Evolutionary conservation across 352 stramenopile species (phyloP).

Genomic region (Phytophthora constricta): DNA sequence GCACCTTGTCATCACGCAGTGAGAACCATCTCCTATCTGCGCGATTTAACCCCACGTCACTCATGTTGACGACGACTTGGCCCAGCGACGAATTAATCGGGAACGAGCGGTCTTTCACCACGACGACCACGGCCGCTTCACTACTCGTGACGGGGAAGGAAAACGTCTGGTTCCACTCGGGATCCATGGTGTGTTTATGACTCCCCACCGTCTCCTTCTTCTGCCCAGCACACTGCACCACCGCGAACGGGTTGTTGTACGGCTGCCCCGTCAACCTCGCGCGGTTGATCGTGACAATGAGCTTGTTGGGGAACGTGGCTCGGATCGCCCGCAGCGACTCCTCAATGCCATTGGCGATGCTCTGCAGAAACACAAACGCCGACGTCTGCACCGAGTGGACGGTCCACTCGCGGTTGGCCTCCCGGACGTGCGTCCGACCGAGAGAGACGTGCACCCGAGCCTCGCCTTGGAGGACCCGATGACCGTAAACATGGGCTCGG

Average conservation of each 20-base stretch:
- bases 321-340: conserved; percentile 79
- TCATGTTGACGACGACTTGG: conserved; percentile 78
- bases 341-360: conserved; percentile 75
- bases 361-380: conserved; percentile 88
- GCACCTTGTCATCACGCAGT: conserved; percentile 73
- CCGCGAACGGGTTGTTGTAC: conserved; percentile 88
- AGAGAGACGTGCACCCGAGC: conserved; percentile 80
- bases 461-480: conserved; percentile 77
- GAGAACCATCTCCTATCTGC: conserved; percentile 84
- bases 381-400: conserved; percentile 89
- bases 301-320: conserved; percentile 88
- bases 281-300: conserved; percentile 90
- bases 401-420: conserved; percentile 83
- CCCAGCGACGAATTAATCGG: conserved; percentile 80
- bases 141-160: conserved; percentile 86
- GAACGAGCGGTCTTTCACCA: conserved; percentile 81
- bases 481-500: conserved; percentile 84
- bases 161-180: conserved; percentile 91
- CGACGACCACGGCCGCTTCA: conserved; percentile 67
- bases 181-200: conserved; percentile 91
- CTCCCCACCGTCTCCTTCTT: conserved; percentile 90
- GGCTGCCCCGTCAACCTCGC: conserved; percentile 82
- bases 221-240: conserved; percentile 80
- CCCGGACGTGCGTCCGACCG: conserved; percentile 71
- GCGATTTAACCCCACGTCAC: conserved; percentile 81